A percentile compares a stretch with the other conserved stretches of the same genome.
phyloP scores from a whole-genome alignment of 2,329 filamentous ascomycete genomes.

The Microsporum ferrugineum region DNA sequence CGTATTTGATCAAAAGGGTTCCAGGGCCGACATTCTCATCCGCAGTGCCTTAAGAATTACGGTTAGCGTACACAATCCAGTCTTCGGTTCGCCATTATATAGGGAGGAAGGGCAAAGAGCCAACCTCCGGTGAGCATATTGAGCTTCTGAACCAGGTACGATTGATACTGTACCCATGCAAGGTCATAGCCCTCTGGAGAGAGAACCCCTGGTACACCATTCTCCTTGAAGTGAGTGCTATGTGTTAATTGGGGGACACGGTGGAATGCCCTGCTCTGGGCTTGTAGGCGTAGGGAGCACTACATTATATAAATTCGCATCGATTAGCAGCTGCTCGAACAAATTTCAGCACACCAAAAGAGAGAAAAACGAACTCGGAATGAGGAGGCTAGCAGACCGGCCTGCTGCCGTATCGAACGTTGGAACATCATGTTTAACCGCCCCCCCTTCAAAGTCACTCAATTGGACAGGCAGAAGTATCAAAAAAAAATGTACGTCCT shows the following conservation, averaged over 20 bases:
- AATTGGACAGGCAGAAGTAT: background rate
- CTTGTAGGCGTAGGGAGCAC: constrained; percentile 27
- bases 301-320: constrained; percentile 10
- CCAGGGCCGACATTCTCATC: constrained; percentile 52
- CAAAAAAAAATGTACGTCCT: background rate
- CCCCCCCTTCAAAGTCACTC: constrained; percentile 7
- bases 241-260: constrained; percentile 40
- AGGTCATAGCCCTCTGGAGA: constrained; percentile 57
- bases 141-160: constrained; percentile 60
- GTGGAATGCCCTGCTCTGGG: constrained; percentile 33
- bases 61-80: background rate
- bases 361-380: constrained; percentile 22
- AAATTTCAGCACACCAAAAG: constrained; percentile 6
- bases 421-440: constrained; percentile 31
- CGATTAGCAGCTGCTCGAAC: constrained; percentile 2
- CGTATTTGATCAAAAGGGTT: constrained; percentile 60
- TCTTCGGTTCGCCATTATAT: background rate
- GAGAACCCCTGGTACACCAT: constrained; percentile 60
- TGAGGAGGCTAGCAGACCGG: constrained; percentile 32
- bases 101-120: background rate
- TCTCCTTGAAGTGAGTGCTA: constrained; percentile 33
- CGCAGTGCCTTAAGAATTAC: constrained; percentile 44
- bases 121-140: constrained; percentile 63
- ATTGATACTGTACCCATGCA: constrained; percentile 76
- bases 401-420: constrained; percentile 34